Evolutionary conservation across 2,329 filamentous ascomycete genomes (phyloP).

Genomic region (Aspergillus quadrilineatus): DNA sequence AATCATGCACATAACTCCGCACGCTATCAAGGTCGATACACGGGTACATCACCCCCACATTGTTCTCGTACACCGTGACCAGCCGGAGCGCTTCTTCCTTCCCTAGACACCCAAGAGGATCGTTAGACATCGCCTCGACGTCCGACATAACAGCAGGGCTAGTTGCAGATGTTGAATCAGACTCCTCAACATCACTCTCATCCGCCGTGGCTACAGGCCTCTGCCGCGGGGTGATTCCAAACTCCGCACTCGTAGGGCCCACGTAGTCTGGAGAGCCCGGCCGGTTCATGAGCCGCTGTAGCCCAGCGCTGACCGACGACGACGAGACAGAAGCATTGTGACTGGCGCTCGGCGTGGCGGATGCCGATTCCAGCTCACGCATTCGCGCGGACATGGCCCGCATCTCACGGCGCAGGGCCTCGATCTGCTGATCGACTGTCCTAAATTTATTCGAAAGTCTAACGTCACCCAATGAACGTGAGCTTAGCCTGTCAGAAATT

Average conservation of each 20-base stretch:
- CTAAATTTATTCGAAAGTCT: constrained; percentile 19
- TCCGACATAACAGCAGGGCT: constrained; percentile 27
- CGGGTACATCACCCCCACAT: constrained; percentile 87
- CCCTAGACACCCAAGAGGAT: constrained; percentile 72
- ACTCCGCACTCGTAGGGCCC: constrained; percentile 39
- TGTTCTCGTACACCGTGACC: constrained; percentile 77
- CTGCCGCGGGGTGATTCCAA: constrained; percentile 28
- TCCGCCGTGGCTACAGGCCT: constrained; percentile 7
- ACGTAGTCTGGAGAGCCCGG: constrained; percentile 35
- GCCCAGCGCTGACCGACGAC: constrained; percentile 14
- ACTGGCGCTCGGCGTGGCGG: constrained; percentile 12
- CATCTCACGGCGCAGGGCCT: constrained; percentile 31
- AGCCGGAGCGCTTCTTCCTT: constrained; percentile 75
- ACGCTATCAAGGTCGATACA: constrained; percentile 71
- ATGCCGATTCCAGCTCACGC: constrained; percentile 26
- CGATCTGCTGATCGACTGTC: constrained; percentile 30
- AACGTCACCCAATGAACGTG: too few relatives aligned
- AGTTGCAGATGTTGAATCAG: constrained; percentile 20
- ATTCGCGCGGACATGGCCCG: constrained; percentile 31
- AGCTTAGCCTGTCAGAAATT: background rate
- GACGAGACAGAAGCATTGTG: constrained; percentile 15
- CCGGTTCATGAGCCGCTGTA: constrained; percentile 33
- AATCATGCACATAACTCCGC: constrained; percentile 47
- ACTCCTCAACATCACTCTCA: constrained; percentile 21
- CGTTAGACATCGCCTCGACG: constrained; percentile 47